A percentile compares a stretch with the other conserved stretches of the same genome.
phyloP scores from a whole-genome alignment of 176 grass and related monocot species.

The Ensete glaucum region DNA sequence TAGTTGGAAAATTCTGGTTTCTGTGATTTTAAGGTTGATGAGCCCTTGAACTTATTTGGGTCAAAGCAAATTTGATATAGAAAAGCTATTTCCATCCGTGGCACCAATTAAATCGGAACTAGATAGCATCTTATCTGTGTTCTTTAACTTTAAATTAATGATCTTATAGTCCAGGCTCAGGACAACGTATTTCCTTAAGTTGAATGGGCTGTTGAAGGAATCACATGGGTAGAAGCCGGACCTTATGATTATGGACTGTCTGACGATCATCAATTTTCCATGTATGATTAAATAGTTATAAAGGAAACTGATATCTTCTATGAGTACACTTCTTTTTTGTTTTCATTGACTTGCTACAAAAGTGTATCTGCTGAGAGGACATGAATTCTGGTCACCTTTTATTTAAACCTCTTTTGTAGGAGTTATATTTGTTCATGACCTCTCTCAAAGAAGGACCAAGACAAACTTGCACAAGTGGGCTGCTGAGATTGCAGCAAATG shows the following conservation, averaged over 20 bases:
- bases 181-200: background rate
- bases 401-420: slow-evolving; percentile 41
- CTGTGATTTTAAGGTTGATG: too few relatives aligned
- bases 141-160: background rate
- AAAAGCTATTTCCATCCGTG: too few relatives aligned
- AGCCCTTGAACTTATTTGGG: too few relatives aligned
- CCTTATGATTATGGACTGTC: background rate
- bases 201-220: background rate
- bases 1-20: too few relatives aligned
- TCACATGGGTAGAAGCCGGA: background rate
- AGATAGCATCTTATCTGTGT: background rate
- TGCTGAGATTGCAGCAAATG: slow-evolving; percentile 58
- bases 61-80: too few relatives aligned
- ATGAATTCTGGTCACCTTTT: background rate
- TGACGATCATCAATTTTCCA: background rate
- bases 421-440: slow-evolving; percentile 93
- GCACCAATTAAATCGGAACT: too few relatives aligned
- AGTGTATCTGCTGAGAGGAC: background rate
- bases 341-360: background rate
- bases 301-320: background rate
- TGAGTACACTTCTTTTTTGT: background rate
- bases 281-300: background rate
- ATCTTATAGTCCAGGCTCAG: background rate
- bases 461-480: slow-evolving; percentile 90
- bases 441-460: slow-evolving; percentile 81